phyloP scores from a whole-genome alignment of 108 stramenopile genomes.

The Cylindrotheca closterium region DNA sequence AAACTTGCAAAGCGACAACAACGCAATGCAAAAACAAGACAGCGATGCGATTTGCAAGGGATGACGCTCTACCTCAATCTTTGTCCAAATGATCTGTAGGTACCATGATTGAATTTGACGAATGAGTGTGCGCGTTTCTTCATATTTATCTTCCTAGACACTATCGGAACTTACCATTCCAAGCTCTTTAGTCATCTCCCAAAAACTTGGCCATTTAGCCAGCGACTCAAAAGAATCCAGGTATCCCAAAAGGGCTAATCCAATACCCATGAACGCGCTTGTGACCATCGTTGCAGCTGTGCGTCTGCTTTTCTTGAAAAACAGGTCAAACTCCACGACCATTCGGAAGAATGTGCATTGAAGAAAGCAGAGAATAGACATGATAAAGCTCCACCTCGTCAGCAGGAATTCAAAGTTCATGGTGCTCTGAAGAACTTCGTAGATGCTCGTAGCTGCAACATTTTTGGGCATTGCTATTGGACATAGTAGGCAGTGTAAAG shows the following conservation, averaged over 20 bases:
- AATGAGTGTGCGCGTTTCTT: no score
- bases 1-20: slow-evolving; percentile 1
- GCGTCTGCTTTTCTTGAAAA: slow-evolving; percentile 10
- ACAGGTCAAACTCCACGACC: slow-evolving; percentile 38
- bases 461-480: not conserved
- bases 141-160: not conserved
- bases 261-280: no score
- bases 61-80: not conserved
- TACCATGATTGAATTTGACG: no score
- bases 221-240: no score
- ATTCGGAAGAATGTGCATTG: slow-evolving; percentile 12
- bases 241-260: no score
- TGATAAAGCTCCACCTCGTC: slow-evolving; percentile 35
- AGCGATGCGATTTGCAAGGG: slow-evolving; percentile 12
- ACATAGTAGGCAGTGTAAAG: slow-evolving; percentile 11
- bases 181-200: slow-evolving; percentile 12
- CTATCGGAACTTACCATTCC: slow-evolving; percentile 5
- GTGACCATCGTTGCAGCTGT: slow-evolving; percentile 13
- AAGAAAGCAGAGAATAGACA: slow-evolving; percentile 25
- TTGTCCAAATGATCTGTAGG: slow-evolving; percentile 12
- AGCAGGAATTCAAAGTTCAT: slow-evolving; percentile 35
- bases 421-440: slow-evolving; percentile 16
- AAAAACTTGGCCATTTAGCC: slow-evolving; percentile 7
- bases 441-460: slow-evolving; percentile 3
- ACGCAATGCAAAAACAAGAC: slow-evolving; percentile 3